phyloP scores from a whole-genome alignment of 805 yeast genomes.

The baker's yeast (Saccharomyces cerevisiae) region DNA sequence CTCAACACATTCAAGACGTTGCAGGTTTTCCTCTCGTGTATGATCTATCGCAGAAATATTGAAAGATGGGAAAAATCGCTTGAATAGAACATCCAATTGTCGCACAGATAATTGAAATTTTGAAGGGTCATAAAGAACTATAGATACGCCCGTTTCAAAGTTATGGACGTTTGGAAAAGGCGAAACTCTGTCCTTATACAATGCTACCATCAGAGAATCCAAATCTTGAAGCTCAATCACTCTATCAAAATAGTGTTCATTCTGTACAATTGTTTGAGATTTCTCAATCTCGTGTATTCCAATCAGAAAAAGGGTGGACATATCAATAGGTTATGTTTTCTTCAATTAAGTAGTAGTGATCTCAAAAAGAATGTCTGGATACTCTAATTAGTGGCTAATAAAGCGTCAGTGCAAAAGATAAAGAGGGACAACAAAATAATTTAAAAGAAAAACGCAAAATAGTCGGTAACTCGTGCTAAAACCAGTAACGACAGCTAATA shows the following conservation, averaged over 20 bases:
- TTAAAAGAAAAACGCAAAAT: not conserved
- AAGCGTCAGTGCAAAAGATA: not conserved
- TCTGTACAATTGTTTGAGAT: not conserved
- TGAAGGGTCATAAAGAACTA: constrained; percentile 12
- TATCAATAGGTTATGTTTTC: not conserved
- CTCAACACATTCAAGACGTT: constrained; percentile 1
- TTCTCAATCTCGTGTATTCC: not conserved
- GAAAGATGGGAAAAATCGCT: constrained; percentile 20
- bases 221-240: constrained; percentile 5
- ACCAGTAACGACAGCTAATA: not conserved
- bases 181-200: constrained; percentile 18
- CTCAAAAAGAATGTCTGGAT: not conserved
- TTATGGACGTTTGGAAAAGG: constrained; percentile 11
- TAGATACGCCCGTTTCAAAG: constrained; percentile 21
- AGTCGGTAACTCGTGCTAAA: not conserved
- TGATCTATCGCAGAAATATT: constrained; percentile 17
- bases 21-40: constrained; percentile 1
- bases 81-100: constrained; percentile 11
- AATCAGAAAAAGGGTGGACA: constrained; percentile 14
- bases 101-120: constrained; percentile 5
- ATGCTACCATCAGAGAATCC: constrained; percentile 10
- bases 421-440: not conserved
- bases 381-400: not conserved
- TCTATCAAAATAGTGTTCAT: constrained; percentile 7
- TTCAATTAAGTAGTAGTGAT: not conserved